Evolutionary conservation across 179 eudicot species (phyloP), one percentile per base, ranked within the genome.

Genomic region (Spergularia azorica): DNA sequence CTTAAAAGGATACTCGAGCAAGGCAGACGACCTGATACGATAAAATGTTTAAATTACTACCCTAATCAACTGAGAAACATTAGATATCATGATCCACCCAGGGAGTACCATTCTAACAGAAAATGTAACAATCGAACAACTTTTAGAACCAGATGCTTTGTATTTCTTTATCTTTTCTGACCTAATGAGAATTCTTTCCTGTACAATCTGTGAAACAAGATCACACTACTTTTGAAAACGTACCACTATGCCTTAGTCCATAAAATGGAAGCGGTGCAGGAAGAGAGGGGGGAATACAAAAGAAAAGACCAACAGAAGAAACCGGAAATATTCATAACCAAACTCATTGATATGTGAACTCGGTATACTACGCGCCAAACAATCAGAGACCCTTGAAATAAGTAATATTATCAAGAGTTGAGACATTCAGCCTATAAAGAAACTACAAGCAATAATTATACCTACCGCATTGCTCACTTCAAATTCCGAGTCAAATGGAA

Each of bases 401-500:
- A 32, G 13, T 59, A 66, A n/a, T 70, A 12, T 26, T 65, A 67
- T 70, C 54, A 78, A 26, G 32, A 26, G 32, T 26, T 26, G 32
- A 36, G 9, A 58, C 12, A 41, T 36, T 48, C 57, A 63, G 62
- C 17, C 72, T 55, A 26, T 20, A 63, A 15, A 57, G 71, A 51
- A 8, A 11, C 14, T 5, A 43, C 9, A 46, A 38, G 12, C 10
- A 17, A 63, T 11, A 36, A 15, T 9, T 9, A 62, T 16, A 77
- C 89, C 54, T 90, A 93, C 97, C 93, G 56, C 80, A 82, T 82
- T 81, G 81, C 84, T 84, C 36, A 85, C 76, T 71, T 86, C 90
- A 59, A 82, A 75, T 71, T 80, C 90, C 62, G 84, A 77, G 68
- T 89, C 91, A 79, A 80, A 86, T 38, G 88, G 84, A 78, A 84